Evolutionary conservation across 306 rosid species (phyloP), one percentile per base, ranked within the genome.

Genomic region (Dalbergia cochinchinensis): DNA sequence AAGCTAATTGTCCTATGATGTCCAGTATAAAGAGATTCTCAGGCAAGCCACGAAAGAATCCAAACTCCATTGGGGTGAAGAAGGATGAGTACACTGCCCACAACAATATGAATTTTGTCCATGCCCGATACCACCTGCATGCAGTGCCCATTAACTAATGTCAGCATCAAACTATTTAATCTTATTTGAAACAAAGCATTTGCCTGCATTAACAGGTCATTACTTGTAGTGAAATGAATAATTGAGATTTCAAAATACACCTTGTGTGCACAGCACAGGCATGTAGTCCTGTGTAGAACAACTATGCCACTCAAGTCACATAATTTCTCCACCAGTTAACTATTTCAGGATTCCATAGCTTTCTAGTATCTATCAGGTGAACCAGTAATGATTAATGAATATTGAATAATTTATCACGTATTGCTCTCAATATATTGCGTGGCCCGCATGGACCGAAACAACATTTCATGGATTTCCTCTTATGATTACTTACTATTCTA

Each of bases 21-120:
- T 95, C 99, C 47, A 95, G 82, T 41, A 91, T 63, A 37, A 89
- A 95, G 59, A 95, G 91, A 66, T 87, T 85, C 79, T 90, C 81
- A 0, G 89, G 86, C 3, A 95, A 76, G 42, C 99, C 99, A 71
- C 99, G 87, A 77, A 91, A 93, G 67, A 95, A 95, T 33, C 93
- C 99, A 35, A 95, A 93, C 84, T 95, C 99, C 93, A 95, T 63
- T 55, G 99, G 99, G 15, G 99, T 95, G 89, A 95, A 95, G 92
- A 93, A 91, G 48, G 99, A 95, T 20, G 99, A 95, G 84, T 95
- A 95, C 64, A 95, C 73, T 82, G 99, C 99, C 99, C 99, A 95
- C 76, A 89, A 2, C 69, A 95, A 86, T 84, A 95, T 95, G 93
- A 95, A 88, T 39, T 90, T 86, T 58, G 74, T 83, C 99, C 99